Evolutionary conservation across 2,329 filamentous ascomycete species (phyloP).

Genomic region (Beauveria varroae): DNA sequence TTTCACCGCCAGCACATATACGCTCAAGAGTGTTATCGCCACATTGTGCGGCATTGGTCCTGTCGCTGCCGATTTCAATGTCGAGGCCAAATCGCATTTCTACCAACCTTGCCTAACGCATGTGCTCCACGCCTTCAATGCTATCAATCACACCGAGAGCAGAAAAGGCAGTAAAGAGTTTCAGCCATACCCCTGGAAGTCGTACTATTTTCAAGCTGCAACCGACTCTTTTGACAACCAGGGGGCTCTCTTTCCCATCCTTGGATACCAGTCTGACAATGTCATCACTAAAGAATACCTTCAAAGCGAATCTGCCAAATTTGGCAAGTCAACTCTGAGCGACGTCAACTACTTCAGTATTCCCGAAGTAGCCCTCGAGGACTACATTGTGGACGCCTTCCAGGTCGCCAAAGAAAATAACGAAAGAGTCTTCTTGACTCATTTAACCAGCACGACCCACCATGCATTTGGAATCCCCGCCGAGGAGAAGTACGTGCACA

Average conservation of each 20-base stretch:
- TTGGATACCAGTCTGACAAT: slow-evolving; percentile 24
- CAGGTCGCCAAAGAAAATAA: slow-evolving; percentile 21
- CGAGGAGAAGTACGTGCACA: slow-evolving; percentile 20
- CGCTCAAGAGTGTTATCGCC: slow-evolving; percentile 35
- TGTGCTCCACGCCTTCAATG: slow-evolving; percentile 27
- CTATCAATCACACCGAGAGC: slow-evolving; percentile 3
- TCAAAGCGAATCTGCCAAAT: slow-evolving; percentile 20
- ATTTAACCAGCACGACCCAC: slow-evolving; percentile 30
- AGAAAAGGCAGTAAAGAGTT: slow-evolving; percentile 15
- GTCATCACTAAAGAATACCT: slow-evolving; percentile 25
- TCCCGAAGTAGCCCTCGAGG: slow-evolving; percentile 23
- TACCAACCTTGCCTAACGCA: slow-evolving; percentile 39
- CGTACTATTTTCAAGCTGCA: slow-evolving; percentile 26
- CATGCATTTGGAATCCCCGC: slow-evolving; percentile 25
- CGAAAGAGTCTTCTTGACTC: slow-evolving; percentile 27
- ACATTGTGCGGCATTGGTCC: slow-evolving; percentile 35
- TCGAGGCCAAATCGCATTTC: slow-evolving; percentile 32
- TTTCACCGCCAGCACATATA: slow-evolving; percentile 35
- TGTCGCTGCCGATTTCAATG: slow-evolving; percentile 34
- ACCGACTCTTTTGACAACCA: slow-evolving; percentile 28
- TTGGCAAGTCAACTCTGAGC: slow-evolving; percentile 21
- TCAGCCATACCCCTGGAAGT: slow-evolving; percentile 23
- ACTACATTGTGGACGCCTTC: slow-evolving; percentile 27
- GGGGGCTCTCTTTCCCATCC: slow-evolving; percentile 20
- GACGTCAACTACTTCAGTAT: slow-evolving; percentile 30